Evolutionary conservation across 2,329 filamentous ascomycete genomes (phyloP).

Genomic region (Xylaria sp.): DNA sequence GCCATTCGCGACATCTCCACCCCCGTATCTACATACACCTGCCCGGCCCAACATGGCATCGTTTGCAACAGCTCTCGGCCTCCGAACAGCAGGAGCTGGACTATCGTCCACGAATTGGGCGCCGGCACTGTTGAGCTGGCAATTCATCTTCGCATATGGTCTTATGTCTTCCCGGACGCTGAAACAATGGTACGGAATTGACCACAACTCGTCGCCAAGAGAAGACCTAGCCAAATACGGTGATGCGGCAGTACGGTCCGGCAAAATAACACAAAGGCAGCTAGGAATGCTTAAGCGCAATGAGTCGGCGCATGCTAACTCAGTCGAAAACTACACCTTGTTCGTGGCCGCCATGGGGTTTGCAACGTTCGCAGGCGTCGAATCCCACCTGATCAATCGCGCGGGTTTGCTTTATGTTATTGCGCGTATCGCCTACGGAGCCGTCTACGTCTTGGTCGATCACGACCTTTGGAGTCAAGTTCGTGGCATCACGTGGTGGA

Average conservation of each 20-base stretch:
- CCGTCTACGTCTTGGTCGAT: conserved; percentile 55
- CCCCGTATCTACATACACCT: not conserved
- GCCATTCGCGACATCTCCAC: not conserved
- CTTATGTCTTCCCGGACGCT: conserved; percentile 56
- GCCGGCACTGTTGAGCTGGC: conserved; percentile 51
- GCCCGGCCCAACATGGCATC: conserved; percentile 31
- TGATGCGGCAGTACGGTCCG: conserved; percentile 54
- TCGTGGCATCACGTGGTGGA: conserved; percentile 56
- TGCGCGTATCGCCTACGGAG: conserved; percentile 55
- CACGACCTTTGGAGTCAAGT: conserved; percentile 50
- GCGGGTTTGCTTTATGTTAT: conserved; percentile 55
- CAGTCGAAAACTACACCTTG: conserved; percentile 56
- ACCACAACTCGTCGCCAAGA: conserved; percentile 60
- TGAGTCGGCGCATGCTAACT: conserved; percentile 60
- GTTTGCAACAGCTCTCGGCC: conserved; percentile 46
- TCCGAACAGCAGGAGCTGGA: conserved; percentile 38
- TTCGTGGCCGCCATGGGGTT: conserved; percentile 54
- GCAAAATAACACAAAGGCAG: conserved; percentile 56
- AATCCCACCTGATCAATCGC: conserved; percentile 51
- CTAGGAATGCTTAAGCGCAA: conserved; percentile 57
- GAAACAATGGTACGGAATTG: conserved; percentile 57
- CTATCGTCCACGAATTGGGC: conserved; percentile 39
- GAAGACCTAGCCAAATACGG: conserved; percentile 60
- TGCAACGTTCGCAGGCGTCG: conserved; percentile 55
- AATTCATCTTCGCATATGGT: conserved; percentile 58